These are phyloP conservation scores for Balansia obtecta DNA, from an alignment of 2,329 filamentous ascomycete genomes.

Conservation along the genomic window DNA sequence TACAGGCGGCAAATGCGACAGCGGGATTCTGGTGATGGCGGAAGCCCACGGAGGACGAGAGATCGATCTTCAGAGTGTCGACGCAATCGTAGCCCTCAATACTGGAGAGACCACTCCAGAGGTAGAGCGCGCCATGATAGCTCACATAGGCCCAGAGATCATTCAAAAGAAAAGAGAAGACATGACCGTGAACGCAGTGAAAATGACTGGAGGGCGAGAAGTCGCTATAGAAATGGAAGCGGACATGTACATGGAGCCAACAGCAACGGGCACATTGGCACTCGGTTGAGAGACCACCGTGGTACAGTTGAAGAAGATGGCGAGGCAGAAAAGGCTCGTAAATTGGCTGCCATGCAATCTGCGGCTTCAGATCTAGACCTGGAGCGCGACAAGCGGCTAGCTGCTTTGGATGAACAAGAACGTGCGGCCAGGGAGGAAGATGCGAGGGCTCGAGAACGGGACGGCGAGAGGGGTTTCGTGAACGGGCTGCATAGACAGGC, in stretches of 20 bases:
- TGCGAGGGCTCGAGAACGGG: slow-evolving; percentile 48
- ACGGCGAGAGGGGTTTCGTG: slow-evolving; percentile 52
- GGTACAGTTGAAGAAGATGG: slow-evolving; percentile 13
- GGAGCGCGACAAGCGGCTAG: slow-evolving; percentile 57
- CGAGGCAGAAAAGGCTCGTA: slow-evolving; percentile 50
- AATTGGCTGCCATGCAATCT: slow-evolving; percentile 61
- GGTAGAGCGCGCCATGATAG: background rate
- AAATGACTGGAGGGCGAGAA: background rate
- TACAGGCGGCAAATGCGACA: slow-evolving; percentile 10
- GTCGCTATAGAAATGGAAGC: background rate
- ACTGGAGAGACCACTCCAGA: background rate
- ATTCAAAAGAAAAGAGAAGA: slow-evolving; percentile 7
- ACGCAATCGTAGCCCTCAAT: slow-evolving; percentile 3
- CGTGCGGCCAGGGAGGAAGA: slow-evolving; percentile 53
- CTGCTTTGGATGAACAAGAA: slow-evolving; percentile 54
- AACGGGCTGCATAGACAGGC: slow-evolving; percentile 49
- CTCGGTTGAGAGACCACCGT: background rate
- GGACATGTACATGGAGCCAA: slow-evolving; percentile 4
- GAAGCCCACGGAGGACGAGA: slow-evolving; percentile 9
- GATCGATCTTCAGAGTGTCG: slow-evolving; percentile 11
- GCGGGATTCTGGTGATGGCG: slow-evolving; percentile 14
- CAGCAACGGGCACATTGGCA: slow-evolving; percentile 9
- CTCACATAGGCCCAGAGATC: background rate
- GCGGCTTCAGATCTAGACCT: slow-evolving; percentile 57
- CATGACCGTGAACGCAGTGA: slow-evolving; percentile 4